Percentiles rank a stretch among this genome's conserved stretches.
Evolutionary conservation across 2,329 filamentous ascomycete genomes (phyloP).

Genomic region (Hymenoscyphus infarciens): DNA sequence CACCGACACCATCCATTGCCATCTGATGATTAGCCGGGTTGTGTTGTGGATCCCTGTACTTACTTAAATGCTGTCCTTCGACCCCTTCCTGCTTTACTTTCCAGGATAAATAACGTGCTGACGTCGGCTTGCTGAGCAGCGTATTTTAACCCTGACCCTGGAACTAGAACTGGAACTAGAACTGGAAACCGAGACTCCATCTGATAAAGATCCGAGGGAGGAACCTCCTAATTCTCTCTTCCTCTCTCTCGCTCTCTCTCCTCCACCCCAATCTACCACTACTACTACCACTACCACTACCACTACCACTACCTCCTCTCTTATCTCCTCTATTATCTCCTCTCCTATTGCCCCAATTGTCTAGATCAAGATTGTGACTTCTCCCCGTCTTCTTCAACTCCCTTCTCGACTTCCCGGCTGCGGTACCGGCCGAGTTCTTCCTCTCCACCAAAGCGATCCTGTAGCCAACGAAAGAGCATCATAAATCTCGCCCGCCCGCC

Average conservation of each 20-base stretch:
- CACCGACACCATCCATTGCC: background rate
- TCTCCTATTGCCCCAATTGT: background rate
- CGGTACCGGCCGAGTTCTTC: background rate
- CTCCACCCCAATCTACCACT: background rate
- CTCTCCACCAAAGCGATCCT: background rate
- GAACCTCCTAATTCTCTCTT: background rate
- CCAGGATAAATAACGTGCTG: background rate
- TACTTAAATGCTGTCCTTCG: no score
- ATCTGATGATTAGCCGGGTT: background rate
- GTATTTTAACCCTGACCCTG: no score
- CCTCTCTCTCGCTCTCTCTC: background rate
- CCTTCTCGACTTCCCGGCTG: background rate
- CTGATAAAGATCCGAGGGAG: constrained; percentile 1
- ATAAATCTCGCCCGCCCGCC: background rate
- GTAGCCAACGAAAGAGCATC: background rate
- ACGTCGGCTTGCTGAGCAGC: background rate
- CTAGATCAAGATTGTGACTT: background rate
- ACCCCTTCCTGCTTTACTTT: background rate
- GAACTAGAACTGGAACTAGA: no score
- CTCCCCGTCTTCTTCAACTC: background rate
- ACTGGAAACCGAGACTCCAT: background rate
- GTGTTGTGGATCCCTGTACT: background rate
- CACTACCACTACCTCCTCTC: no score
- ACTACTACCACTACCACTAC: no score
- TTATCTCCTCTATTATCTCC: no score